Base-by-base conservation (phyloP, 192 early-diverging fungal genomes). In the Coemansia umbellata region DNA sequence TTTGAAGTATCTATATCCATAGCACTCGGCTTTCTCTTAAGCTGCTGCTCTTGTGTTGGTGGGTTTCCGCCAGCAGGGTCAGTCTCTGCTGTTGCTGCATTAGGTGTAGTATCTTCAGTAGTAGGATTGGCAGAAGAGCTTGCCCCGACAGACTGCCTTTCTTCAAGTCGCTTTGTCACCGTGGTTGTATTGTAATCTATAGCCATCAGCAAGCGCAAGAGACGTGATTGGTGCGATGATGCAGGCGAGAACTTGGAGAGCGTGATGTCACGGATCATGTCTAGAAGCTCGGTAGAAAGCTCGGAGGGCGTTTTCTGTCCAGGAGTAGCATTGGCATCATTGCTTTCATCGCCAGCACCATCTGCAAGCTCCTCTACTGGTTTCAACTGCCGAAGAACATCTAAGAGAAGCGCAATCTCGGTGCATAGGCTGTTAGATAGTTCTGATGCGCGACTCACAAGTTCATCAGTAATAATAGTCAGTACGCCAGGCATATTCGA, bases 161-260 rank as follows among this genome's bases (percentile, higher is more conserved):
- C 62, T 19, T 76, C 66, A 36, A 70, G 39, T 5, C 74, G 62
- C 63, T 58, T 65, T 1, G 50, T 56, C 49, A 59, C 80, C 26
- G 47, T 78, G 5, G 68, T 72, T 9, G 68, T 67, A 9, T 72
- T 67, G 56, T 91, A 98, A 66, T 98, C 96, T 27, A 97, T 81
- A 0, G 93, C 92, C 69, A 96, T 97, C 48, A 98, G 81, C 21
- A 98, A 84, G 18, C 96, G 87, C 37, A 98, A 54, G 39, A 98
- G 66, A 48, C 94, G 93, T 17, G 96, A 87, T 69, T 98, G 96
- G 50, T 84, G 78, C 6, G 93, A 87, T n/a, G 90, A 84, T 6
- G 92, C 75, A 4, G 85, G 84, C 17, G 92, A 89, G 64, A 95
- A 94, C 43, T 85, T 84, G 21, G 81, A 78, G 15, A 96, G 71